Evolutionary conservation across 1,284 basidiomycete genomes (phyloP), one percentile per base, ranked within the genome.

Genomic region (Golubevia sp.): DNA sequence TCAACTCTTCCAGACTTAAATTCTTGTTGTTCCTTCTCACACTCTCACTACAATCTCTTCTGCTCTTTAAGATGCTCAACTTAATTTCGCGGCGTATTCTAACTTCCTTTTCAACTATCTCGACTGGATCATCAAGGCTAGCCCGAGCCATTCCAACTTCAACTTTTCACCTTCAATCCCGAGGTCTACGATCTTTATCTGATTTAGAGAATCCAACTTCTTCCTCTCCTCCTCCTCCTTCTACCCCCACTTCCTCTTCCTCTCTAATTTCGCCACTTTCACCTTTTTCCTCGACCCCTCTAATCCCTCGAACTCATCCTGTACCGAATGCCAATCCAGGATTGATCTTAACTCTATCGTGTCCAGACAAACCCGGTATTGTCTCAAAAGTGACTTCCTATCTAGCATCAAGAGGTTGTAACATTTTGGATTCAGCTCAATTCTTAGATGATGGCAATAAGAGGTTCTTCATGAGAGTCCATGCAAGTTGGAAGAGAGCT

Each of bases 381-480:
- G 78, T 80, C 13, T 68, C 73, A 58, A 30, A 56, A 23, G 74
- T 82, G 51, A 73, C 79, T 3, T 73, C 72, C 49, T 76, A 75
- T 61, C 55, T 82, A 26, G 77, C 79, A 11, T 62, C 64, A 7
- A 63, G 70, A 15, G 68, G 65, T 59, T 73, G 74, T 64, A 81
- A 82, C 67, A 82, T 82, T 62, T 70, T 77, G 58, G 76, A 80
- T 58, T 79, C 76, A 11, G 79, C 75, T 2, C 79, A 82, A 61
- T 82, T 70, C 58, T 71, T 73, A 15, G 79, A 82, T 54, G 66
- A 72, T 2, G 66, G 64, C n/a, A 79, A 78, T 2, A 64, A 65
- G 2, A 67, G 66, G n/a, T 82, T 82, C 70, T 82, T 82, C 60
- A 82, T 82, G 79, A 69, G 79, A 26, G 74, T 80, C 8, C 77